Base-by-base conservation (phyloP, 352 stramenopile genomes). In the Globisporangium paddicum region DNA sequence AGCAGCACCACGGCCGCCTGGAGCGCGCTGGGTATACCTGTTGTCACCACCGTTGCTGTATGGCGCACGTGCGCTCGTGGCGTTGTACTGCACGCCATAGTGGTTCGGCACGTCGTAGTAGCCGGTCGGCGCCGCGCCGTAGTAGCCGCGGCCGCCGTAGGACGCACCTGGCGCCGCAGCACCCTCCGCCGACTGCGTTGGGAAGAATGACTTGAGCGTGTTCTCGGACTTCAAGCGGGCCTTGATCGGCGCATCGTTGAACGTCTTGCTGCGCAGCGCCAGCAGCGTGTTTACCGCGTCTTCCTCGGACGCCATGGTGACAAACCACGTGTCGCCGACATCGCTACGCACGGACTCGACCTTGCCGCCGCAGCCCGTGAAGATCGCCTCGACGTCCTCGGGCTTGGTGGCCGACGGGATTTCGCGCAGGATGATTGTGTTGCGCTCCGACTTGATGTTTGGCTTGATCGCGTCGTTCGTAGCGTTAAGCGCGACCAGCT, bases 251-350 rank as follows among this genome's bases (percentile, higher is more conserved):
- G 82, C 79, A 54, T 81, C 79, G 62, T 96, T 90, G 64, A 97
- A 97, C 41, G 82, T 93, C 73, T 97, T 95, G 71, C 71, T 88
- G 59, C 89, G 79, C 49, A 97, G 72, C 58, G 75, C 78, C 41
- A 97, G 68, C 45, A 97, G 73, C 62, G 87, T 97, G 38, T 67
- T 73, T 6, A 96, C 82, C 7, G 90, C 90, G 19, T 91, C 89
- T 8, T 93, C 77, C 55, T 97, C 90, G n/a, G 81, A 87, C 42
- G 76, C 77, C 77, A 97, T 91, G 16, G 79, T 91, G 45, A 97
- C 87, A 58, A 97, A 97, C 90, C 90, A 97, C 63, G 90, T 97
- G 77, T 97, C 90, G 11, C 89, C 90, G 23, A 97, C 88, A 64
- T 97, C 90, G 67, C 90, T 96, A 46, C 89, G 84, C 38, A 97